Evolutionary conservation across 192 early-diverging fungal species (phyloP).

Genomic region (Podila epigama): DNA sequence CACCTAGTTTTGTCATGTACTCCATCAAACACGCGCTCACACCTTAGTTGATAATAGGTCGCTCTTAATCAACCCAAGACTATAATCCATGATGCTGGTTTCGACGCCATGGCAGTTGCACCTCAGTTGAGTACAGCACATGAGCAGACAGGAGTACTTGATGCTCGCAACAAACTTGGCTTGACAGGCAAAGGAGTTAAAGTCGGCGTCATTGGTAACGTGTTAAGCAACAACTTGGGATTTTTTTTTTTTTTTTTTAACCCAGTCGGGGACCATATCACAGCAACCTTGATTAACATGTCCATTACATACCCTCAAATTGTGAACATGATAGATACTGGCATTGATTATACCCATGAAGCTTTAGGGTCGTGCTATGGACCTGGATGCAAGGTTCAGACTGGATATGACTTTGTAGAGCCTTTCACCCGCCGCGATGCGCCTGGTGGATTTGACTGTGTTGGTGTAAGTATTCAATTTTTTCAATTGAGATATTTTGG

Average conservation of each 20-base stretch:
- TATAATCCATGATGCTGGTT: conserved; percentile 12
- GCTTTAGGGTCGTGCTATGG: conserved; percentile 73
- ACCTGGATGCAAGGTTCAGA: conserved; percentile 64
- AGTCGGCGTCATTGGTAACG: conserved; percentile 61
- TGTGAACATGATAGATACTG: conserved; percentile 43
- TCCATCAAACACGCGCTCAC: neutral
- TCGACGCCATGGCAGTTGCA: conserved; percentile 2
- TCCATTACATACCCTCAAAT: neutral
- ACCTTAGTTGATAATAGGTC: neutral
- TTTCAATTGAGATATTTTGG: neutral
- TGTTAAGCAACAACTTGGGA: no score
- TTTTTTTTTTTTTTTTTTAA: no score
- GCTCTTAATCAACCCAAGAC: conserved; percentile 20
- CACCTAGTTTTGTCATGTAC: neutral
- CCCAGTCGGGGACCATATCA: neutral
- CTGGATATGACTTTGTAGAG: conserved; percentile 68
- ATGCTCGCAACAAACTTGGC: conserved; percentile 23
- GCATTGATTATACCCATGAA: conserved; percentile 63
- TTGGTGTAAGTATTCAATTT: conserved; percentile 13
- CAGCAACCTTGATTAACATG: neutral
- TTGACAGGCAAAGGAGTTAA: conserved; percentile 33
- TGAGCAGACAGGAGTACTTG: conserved; percentile 49
- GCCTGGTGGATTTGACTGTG: conserved; percentile 31
- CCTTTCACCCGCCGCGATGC: neutral
- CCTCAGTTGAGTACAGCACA: conserved; percentile 49